Base-by-base conservation (phyloP, 257 asterid species). In the Linderniella brevidens region DNA sequence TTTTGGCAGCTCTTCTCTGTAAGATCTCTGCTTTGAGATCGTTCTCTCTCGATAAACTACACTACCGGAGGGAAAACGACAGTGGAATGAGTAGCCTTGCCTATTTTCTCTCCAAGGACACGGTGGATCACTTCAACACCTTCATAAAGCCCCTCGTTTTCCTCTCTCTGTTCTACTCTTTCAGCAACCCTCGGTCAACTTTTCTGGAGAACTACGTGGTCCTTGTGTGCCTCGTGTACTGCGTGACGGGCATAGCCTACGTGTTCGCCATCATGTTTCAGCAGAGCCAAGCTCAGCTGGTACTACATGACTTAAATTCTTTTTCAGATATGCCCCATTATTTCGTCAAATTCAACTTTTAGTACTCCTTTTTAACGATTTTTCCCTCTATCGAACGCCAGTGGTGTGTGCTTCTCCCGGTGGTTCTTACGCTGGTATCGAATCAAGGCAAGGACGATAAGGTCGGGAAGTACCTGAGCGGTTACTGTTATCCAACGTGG, bases 351-450 rank as follows among this genome's bases (percentile, higher is more conserved):
- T 19, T 36, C 41, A 43, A 8, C 17, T 39, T 41, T 1, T 32
- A 43, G 40, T 19, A 4, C 40, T 55, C 19, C 18, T 19, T 54
- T 44, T 13, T 29, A 25, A 53, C 49, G 43, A 39, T 9, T 9
- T 10, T 10, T 10, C 9, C 9, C 9, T 11, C 9, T 39, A 10
- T 39, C 43, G 15, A 10, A 10, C 13, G 11, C 55, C 94, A 90
- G 99, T 81, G 93, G 93, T 90, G 94, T 41, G 99, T 85, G 72
- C 92, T 90, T 37, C 74, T 90, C 57, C 99, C 99, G 6, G 96
- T 90, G 12, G 96, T 90, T 58, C 68, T 85, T 67, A 85, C 93
- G 37, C 83, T 90, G 37, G 49, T 90, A 0, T 74, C 99, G 7
- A 85, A 67, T 62, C 94, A 77, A 74, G 96, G 75, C n/a, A 77